Percentiles rank a stretch among this genome's conserved stretches.
Evolutionary conservation across 345 rosid genomes (phyloP).

Genomic region (Eucalyptus guilfoylei): DNA sequence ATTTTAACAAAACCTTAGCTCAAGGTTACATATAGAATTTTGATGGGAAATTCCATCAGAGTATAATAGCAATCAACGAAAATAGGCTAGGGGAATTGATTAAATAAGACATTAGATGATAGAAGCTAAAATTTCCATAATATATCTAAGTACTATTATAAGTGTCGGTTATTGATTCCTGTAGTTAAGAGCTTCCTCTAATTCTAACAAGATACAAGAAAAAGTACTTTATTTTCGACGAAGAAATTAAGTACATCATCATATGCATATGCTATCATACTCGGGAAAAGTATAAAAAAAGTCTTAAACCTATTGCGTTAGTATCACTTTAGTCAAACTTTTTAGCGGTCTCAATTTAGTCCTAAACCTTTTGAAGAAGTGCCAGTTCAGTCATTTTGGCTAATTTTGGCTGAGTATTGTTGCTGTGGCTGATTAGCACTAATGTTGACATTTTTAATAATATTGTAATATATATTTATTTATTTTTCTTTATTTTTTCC

Average conservation of each 20-base stretch:
- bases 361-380: no score
- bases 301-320: no score
- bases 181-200: background rate
- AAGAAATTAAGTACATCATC: no score
- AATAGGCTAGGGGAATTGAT: background rate
- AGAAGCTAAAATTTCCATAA: background rate
- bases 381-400: accelerated
- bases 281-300: no score
- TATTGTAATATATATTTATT: no score
- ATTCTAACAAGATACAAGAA: background rate
- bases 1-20: background rate
- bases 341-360: no score
- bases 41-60: background rate
- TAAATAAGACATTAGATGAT: background rate
- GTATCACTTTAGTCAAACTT: no score
- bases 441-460: no score
- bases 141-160: background rate
- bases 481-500: no score
- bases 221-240: background rate
- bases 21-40: background rate
- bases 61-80: background rate
- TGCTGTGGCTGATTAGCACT: accelerated
- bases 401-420: no score
- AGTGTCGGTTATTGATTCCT: background rate
- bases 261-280: no score